phyloP scores from a whole-genome alignment of 768 basidiomycete genomes.

The Cystobasidiopsis lactophilus region DNA sequence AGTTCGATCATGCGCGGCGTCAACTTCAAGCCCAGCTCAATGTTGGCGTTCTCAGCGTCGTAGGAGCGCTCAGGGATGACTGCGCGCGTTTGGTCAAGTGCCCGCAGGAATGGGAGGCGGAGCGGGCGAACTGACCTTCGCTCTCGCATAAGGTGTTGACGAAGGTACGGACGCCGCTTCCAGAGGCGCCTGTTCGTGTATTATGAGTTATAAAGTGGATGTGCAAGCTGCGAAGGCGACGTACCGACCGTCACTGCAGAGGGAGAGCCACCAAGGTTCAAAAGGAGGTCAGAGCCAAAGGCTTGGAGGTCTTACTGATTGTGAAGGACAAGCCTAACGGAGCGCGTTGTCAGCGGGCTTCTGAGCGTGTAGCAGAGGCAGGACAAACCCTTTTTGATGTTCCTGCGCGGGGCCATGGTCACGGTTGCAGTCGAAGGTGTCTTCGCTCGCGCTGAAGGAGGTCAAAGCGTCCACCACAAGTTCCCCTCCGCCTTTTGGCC shows the following conservation, averaged over 20 bases:
- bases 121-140: slow-evolving; percentile 25
- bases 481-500: too few relatives aligned
- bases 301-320: background rate
- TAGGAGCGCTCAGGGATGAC: slow-evolving; percentile 75
- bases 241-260: background rate
- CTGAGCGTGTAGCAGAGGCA: background rate
- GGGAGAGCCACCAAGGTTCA: too few relatives aligned
- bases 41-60: slow-evolving; percentile 77
- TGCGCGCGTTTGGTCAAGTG: too few relatives aligned
- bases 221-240: too few relatives aligned
- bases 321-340: background rate
- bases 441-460: too few relatives aligned
- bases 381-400: background rate
- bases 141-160: slow-evolving; percentile 90
- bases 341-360: background rate
- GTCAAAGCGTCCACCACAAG: too few relatives aligned
- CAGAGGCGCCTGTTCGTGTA: slow-evolving; percentile 95
- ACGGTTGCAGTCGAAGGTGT: too few relatives aligned
- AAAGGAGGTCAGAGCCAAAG: too few relatives aligned
- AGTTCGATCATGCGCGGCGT: slow-evolving; percentile 38
- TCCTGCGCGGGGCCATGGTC: background rate
- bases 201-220: too few relatives aligned
- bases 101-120: slow-evolving; percentile 20
- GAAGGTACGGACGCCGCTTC: slow-evolving; percentile 67
- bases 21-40: slow-evolving; percentile 49